These are phyloP conservation scores for Kalaharituber pfeilii DNA, from an alignment of 2,329 filamentous ascomycete species.

Conservation along the genomic window DNA sequence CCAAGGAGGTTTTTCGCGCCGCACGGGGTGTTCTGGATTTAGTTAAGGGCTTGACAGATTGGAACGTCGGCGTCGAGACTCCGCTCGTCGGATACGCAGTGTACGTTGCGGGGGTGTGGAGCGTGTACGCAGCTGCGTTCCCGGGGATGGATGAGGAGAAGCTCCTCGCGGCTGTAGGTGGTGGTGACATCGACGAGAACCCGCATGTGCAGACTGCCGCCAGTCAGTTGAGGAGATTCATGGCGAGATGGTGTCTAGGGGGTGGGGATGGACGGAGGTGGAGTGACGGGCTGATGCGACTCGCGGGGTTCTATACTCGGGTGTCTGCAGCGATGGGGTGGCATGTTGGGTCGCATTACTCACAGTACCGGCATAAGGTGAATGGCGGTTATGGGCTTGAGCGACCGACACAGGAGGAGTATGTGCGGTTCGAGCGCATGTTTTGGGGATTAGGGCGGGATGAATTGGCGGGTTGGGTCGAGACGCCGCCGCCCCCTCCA, in stretches of 20 bases:
- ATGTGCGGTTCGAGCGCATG: conserved; percentile 13
- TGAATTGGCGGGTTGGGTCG: conserved; percentile 9
- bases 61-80: conserved; percentile 46
- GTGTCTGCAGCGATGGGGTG: neutral
- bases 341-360: neutral
- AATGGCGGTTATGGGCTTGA: conserved; percentile 10
- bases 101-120: conserved; percentile 48
- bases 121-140: conserved; percentile 49
- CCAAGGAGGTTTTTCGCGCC: conserved; percentile 44
- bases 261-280: conserved; percentile 6
- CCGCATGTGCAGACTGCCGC: conserved; percentile 17
- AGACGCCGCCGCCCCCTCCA: conserved; percentile 4
- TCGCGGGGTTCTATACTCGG: neutral
- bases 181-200: conserved; percentile 20
- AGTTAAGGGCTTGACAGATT: conserved; percentile 42
- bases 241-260: conserved; percentile 18
- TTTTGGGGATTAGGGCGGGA: conserved; percentile 11
- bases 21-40: conserved; percentile 47
- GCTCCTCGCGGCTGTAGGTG: conserved; percentile 18
- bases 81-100: conserved; percentile 49
- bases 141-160: conserved; percentile 46
- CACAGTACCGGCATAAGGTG: conserved; percentile 8
- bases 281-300: neutral
- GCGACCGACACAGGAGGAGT: conserved; percentile 12
- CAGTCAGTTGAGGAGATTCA: conserved; percentile 17